phyloP scores from a whole-genome alignment of 2,329 filamentous ascomycete genomes.

The Hansfordia pulvinata region DNA sequence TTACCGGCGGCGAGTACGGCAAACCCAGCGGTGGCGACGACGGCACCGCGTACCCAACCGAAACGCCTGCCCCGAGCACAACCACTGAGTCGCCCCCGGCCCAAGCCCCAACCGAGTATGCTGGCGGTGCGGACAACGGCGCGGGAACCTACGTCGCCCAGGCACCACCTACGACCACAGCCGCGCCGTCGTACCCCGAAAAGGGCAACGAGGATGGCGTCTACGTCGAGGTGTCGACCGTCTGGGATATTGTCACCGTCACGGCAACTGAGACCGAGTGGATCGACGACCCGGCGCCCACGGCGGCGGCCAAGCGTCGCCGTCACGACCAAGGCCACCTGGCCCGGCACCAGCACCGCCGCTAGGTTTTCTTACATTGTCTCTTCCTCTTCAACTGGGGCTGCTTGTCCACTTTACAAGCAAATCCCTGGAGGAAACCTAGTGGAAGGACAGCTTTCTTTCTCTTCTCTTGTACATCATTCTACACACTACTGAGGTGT shows the following conservation, averaged over 20 bases:
- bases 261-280: slow-evolving; percentile 14
- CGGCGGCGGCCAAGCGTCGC: slow-evolving; percentile 7
- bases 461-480: too few species aligned
- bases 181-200: slow-evolving; percentile 5
- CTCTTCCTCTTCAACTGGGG: too few species aligned
- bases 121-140: too few species aligned
- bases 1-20: slow-evolving; percentile 4
- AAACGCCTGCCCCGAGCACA: neutral
- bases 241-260: slow-evolving; percentile 32
- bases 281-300: slow-evolving; percentile 5
- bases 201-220: slow-evolving; percentile 10
- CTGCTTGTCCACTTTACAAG: too few species aligned
- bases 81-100: too few species aligned
- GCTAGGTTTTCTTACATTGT: too few species aligned
- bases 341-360: slow-evolving; percentile 8
- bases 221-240: slow-evolving; percentile 19
- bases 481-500: too few species aligned
- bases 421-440: too few species aligned
- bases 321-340: slow-evolving; percentile 11
- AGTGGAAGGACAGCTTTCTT: too few species aligned
- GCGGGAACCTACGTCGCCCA: slow-evolving; percentile 5
- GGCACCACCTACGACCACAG: slow-evolving; percentile 9
- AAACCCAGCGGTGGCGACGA: too few species aligned
- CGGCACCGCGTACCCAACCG: slow-evolving; percentile 3
- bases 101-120: too few species aligned